phyloP scores from a whole-genome alignment of 2,329 filamentous ascomycete genomes.

The Kalmusia sp. region DNA sequence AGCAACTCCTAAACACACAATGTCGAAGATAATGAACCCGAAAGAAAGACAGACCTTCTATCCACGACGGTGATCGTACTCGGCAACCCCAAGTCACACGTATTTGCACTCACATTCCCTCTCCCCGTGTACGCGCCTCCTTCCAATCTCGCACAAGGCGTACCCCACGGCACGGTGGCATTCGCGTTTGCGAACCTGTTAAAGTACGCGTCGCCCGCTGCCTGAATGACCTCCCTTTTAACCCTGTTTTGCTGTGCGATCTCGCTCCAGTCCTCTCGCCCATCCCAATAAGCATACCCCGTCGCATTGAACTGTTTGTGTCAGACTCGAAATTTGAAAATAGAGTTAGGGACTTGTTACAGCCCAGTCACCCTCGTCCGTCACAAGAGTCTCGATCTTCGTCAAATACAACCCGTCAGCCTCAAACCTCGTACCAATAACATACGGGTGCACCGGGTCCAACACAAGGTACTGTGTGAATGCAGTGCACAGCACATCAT shows the following conservation, averaged over 20 bases:
- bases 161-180: conserved; percentile 28
- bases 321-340: too few species aligned
- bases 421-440: conserved; percentile 27
- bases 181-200: conserved; percentile 25
- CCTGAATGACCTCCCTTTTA: conserved; percentile 24
- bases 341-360: too few species aligned
- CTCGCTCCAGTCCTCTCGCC: conserved; percentile 22
- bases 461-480: conserved; percentile 30
- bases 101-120: conserved; percentile 17
- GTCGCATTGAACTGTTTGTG: conserved; percentile 8
- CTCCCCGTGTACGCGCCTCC: conserved; percentile 35
- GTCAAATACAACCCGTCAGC: conserved; percentile 20
- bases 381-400: conserved; percentile 29
- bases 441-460: conserved; percentile 24
- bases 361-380: conserved; percentile 30
- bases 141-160: conserved; percentile 33
- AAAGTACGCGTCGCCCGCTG: conserved; percentile 33
- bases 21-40: not conserved
- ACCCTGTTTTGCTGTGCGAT: conserved; percentile 19
- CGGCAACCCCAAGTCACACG: conserved; percentile 29
- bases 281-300: conserved; percentile 2
- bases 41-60: conserved; percentile 14
- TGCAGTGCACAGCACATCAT: conserved; percentile 25
- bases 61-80: conserved; percentile 27
- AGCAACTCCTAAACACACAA: not conserved